Conservation (phyloP, 306 rosid genomes). For the Cicer judaicum region DNA sequence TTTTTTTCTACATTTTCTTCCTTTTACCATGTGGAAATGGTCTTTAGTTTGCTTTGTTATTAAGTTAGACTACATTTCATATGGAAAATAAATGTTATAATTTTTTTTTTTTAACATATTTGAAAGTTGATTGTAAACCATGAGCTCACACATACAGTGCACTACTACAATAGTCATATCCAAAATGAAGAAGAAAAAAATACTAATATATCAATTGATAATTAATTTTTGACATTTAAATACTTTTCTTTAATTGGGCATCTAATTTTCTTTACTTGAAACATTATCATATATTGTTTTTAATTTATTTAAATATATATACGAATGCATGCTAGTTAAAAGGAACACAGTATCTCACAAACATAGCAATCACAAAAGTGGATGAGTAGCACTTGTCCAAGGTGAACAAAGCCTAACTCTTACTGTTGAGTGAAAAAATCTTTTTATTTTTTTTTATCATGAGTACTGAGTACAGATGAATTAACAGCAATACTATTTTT, state of each 20-base stretch:
- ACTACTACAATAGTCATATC: not conserved
- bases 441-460: not conserved
- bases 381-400: not conserved
- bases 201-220: too few relatives aligned
- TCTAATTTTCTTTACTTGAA: too few relatives aligned
- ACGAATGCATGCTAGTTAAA: too few relatives aligned
- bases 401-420: not conserved
- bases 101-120: too few relatives aligned
- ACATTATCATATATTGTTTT: too few relatives aligned
- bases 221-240: too few relatives aligned
- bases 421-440: not conserved
- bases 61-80: conserved; percentile 13
- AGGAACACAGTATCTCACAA: too few relatives aligned
- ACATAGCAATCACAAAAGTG: not conserved
- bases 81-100: not conserved
- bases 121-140: not conserved
- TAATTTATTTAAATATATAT: too few relatives aligned
- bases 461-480: not conserved
- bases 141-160: not conserved
- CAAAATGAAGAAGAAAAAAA: too few relatives aligned
- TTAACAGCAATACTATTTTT: not conserved
- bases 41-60: conserved; percentile 33
- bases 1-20: not conserved
- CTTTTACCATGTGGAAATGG: not conserved
- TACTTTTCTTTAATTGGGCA: too few relatives aligned